Evolutionary conservation across 1,284 basidiomycete species (phyloP), one percentile per base, ranked within the genome.

Genomic region (Chiua sp.): DNA sequence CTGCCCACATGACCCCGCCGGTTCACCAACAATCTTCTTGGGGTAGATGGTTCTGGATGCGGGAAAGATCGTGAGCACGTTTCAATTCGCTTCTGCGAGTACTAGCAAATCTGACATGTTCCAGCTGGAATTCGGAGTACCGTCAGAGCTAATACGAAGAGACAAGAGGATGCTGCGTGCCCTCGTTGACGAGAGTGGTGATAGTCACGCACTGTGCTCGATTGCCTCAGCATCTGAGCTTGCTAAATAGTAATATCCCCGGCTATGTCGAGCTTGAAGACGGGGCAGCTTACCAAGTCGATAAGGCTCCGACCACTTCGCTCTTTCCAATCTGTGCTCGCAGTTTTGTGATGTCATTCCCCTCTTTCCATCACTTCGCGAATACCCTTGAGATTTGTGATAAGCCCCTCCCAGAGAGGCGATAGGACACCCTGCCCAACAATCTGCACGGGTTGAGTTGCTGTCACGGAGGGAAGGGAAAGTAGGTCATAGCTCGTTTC

Each of bases 321-420:
- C 69, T 96, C 93, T 73, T 99, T 99, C 94, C 96, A 99, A 74
- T 99, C 97, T 18, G 97, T 99, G 65, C 89, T 92, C 1, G 96
- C 96, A 5, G 96, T 96, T 65, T 96, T 84, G 47, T 97, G 80
- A 69, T 96, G 93, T 2, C 90, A 88, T 72, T 96, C 94, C 11
- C 97, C 97, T 28, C 94, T 80, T 63, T 86, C 83, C 56, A 99
- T 80, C 6, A 98, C 90, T 59, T 93, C 91, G 49, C 87, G 85
- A 18, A 98, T 94, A 53, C 91, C 87, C 65, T 92, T 92, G 48
- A 97, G 81, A 63, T 90, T 92, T 20, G 94, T 97, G 46, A 98
- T 94, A 11, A 98, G 94, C 71, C 96, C 94, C 71, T 96, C 94
- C 46, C 93, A 81, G 47, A 97, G 80, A 4, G 93, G 93, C 3